A percentile compares a stretch with the other conserved stretches of the same genome.
These are phyloP conservation scores for Thozetella sp. DNA, from an alignment of 495 filamentous ascomycete genomes.

Conservation along the genomic window DNA sequence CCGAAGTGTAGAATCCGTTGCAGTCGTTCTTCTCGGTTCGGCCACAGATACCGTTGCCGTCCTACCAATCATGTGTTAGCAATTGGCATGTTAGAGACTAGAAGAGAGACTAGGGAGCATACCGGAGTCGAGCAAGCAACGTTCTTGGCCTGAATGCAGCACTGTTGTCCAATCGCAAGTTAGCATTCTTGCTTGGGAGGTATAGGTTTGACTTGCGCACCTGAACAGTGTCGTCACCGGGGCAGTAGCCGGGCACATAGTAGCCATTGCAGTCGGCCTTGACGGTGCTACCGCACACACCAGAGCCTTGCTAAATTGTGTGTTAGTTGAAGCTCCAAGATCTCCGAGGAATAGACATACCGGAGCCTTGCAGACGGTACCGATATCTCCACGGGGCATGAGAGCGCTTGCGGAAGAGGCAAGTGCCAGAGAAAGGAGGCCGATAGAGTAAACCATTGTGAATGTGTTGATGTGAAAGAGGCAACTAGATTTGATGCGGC, in stretches of 20 bases:
- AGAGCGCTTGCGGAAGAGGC: background rate
- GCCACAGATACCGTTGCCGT: background rate
- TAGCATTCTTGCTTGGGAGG: background rate
- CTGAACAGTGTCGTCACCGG: background rate
- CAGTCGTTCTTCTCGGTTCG: background rate
- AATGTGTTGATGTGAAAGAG: too few relatives aligned
- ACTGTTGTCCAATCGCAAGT: background rate
- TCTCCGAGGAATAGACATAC: background rate
- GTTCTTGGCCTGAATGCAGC: background rate
- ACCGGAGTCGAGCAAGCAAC: background rate
- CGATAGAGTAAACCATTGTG: background rate
- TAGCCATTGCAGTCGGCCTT: background rate
- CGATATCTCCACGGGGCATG: background rate
- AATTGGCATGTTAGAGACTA: background rate
- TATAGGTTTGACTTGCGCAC: background rate
- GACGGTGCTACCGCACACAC: background rate
- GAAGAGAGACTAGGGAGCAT: background rate
- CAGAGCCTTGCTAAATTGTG: background rate
- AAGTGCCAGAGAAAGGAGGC: background rate
- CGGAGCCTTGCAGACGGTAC: background rate
- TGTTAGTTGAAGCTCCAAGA: background rate
- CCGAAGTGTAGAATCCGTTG: background rate
- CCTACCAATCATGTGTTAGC: background rate
- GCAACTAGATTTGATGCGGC: too few relatives aligned
- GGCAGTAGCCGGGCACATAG: background rate